Conservation (phyloP, 352 stramenopile species). For the Halophytophthora polymorphica region DNA sequence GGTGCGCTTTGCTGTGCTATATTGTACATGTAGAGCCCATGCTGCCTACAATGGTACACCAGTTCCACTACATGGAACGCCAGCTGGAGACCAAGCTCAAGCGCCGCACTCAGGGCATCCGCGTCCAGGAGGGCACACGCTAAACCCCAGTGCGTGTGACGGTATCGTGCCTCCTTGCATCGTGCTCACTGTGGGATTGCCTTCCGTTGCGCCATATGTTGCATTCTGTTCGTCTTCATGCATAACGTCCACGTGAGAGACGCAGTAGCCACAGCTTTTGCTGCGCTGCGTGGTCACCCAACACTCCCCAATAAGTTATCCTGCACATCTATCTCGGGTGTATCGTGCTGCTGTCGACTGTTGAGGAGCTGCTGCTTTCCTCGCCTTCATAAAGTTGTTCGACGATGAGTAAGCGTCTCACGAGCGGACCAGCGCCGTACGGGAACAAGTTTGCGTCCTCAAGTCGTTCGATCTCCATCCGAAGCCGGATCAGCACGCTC, state of each 20-base stretch:
- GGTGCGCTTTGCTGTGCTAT: constrained; percentile 5
- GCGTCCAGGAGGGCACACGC: constrained; percentile 33
- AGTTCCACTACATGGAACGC: constrained; percentile 80
- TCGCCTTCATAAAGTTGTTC: constrained; percentile 51
- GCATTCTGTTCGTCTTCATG: constrained; percentile 13
- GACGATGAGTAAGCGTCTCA: constrained; percentile 44
- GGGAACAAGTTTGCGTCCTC: constrained; percentile 43
- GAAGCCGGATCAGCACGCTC: constrained; percentile 54
- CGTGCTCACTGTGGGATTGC: constrained; percentile 3
- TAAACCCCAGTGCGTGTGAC: constrained; percentile 9
- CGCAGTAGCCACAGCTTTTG: constrained; percentile 3
- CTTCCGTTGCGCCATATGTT: not conserved
- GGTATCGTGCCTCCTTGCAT: not conserved
- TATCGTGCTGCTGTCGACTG: not conserved
- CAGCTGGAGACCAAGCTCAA: constrained; percentile 64
- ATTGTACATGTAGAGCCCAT: constrained; percentile 49
- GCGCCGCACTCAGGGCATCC: constrained; percentile 46
- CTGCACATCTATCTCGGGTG: constrained; percentile 10
- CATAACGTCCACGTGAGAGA: constrained; percentile 15
- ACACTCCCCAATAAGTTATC: constrained; percentile 47
- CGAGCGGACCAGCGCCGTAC: constrained; percentile 41
- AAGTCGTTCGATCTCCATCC: constrained; percentile 59
- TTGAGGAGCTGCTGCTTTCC: not conserved
- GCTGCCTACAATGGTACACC: constrained; percentile 69
- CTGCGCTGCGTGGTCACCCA: constrained; percentile 9